Percentiles rank a stretch among this genome's conserved stretches.
These are phyloP conservation scores for Mycosphaerella sp. DNA, from an alignment of 2,329 filamentous ascomycete species.

Conservation along the genomic window DNA sequence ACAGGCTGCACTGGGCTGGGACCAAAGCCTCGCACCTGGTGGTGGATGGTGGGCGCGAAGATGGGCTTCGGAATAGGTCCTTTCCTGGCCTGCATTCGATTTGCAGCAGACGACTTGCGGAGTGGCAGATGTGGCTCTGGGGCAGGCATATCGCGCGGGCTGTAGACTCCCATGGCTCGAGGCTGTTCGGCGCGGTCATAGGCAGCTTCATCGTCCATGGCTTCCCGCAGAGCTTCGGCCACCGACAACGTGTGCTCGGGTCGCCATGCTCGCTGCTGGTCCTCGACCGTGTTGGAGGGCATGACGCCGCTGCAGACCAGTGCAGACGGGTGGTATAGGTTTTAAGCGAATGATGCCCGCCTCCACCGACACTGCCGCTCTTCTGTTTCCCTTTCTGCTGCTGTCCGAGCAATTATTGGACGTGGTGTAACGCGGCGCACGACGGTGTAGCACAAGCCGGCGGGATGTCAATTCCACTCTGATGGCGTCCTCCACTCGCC, in stretches of 20 bases:
- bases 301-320: neutral
- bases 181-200: conserved; percentile 2
- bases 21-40: conserved; percentile 29
- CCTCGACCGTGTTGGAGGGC: conserved; percentile 14
- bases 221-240: conserved; percentile 26
- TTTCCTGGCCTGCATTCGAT: conserved; percentile 31
- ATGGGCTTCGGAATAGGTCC: conserved; percentile 28
- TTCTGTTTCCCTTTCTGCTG: neutral
- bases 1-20: conserved; percentile 27
- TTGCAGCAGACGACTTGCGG: conserved; percentile 37
- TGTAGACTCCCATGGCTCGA: conserved; percentile 42
- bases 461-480: conserved; percentile 14
- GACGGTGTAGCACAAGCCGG: neutral
- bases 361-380: neutral
- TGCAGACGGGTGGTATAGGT: neutral
- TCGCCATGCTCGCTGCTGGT: conserved; percentile 17
- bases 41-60: conserved; percentile 24
- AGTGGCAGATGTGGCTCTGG: conserved; percentile 40
- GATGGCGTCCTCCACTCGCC: conserved; percentile 6
- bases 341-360: neutral
- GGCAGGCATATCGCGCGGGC: conserved; percentile 61
- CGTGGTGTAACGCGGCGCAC: conserved; percentile 9
- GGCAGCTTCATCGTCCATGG: conserved; percentile 22
- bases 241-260: conserved; percentile 21
- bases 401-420: conserved; percentile 7